Base-by-base conservation (phyloP, 129 eudicot genomes). In the Artemisia argyi region DNA sequence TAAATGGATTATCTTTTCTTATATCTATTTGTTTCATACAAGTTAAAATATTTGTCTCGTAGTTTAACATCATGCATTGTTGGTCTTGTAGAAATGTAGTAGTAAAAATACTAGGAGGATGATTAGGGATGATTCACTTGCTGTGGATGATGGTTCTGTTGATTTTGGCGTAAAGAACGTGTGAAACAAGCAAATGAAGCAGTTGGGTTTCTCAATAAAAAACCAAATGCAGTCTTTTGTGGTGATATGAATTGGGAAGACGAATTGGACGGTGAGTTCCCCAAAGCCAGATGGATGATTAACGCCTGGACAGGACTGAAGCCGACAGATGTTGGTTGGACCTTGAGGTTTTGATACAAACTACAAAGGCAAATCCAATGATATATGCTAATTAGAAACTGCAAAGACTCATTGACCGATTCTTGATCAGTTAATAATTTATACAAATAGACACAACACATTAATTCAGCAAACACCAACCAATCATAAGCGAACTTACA, bases 191-290 rank as follows among this genome's bases (percentile, higher is more conserved):
- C 97, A 42, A 85, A 82, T 2, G 97, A 94, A 72, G 89, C 98
- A 18, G 71, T 94, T 11, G 79, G 61, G 66, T 77, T 77, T 65
- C 98, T 94, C 19, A 71, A 82, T 28, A 57, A 73, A 30, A 49
- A 85, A 62, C 85, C 71, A 0, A 94, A 94, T 16, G 97, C 78
- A 1, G 77, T 94, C 11, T 90, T 94, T 50, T 85, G 97, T 19
- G 97, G 97, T 16, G 97, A 94, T 57, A 85, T 90, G 97, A 94
- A 94, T 80, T 94, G 98, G 96, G 96, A 90, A 58, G 98, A n/a
- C n/a, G n/a, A n/a, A n/a, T n/a, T n/a, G n/a, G n/a, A 94, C 77
- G 84, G 75, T 97, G 0, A 78, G 46, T 7, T 85, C 90, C 75
- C 98, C 97, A 69, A 15, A 77, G 18, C 73, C 84, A 9, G 84